Conservation (phyloP, 495 filamentous ascomycete genomes). For the Aspergillus wentii region DNA sequence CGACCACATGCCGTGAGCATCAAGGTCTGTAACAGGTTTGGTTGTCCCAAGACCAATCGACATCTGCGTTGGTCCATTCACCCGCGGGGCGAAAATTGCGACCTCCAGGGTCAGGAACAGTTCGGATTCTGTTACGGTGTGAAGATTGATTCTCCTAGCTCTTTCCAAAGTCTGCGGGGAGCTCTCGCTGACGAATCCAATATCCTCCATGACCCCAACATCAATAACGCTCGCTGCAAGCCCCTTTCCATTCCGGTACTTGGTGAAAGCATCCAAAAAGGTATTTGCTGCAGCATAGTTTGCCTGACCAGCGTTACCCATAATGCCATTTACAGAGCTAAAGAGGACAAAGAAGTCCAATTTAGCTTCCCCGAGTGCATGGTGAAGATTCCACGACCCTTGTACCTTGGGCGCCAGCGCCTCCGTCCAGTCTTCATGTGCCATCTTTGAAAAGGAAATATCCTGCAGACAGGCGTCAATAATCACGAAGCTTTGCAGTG, state of each 20-base stretch:
- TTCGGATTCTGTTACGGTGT: not conserved
- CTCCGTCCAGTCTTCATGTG: slow-evolving; percentile 18
- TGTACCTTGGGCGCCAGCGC: slow-evolving; percentile 30
- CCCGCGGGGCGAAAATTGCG: not conserved
- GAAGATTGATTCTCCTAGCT: not conserved
- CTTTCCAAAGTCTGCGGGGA: not conserved
- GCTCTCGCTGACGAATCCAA: slow-evolving; percentile 17
- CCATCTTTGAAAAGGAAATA: slow-evolving; percentile 25
- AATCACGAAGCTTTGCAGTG: not conserved
- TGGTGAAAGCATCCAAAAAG: slow-evolving; percentile 21
- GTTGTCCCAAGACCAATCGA: not conserved
- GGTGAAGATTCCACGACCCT: slow-evolving; percentile 32
- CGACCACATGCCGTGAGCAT: slow-evolving; percentile 12
- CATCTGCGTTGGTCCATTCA: not conserved
- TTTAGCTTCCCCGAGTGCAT: not conserved
- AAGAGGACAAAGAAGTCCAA: slow-evolving; percentile 43
- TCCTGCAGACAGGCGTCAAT: slow-evolving; percentile 10
- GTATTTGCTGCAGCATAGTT: slow-evolving; percentile 23
- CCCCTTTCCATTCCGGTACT: slow-evolving; percentile 12
- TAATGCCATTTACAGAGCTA: slow-evolving; percentile 20
- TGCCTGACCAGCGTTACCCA: slow-evolving; percentile 16
- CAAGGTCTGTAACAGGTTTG: not conserved
- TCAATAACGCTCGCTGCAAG: slow-evolving; percentile 21
- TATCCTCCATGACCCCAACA: slow-evolving; percentile 33
- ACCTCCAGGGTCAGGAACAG: not conserved